Base-by-base conservation (phyloP, 2,329 filamentous ascomycete genomes). In the Uncinocarpus reesii region DNA sequence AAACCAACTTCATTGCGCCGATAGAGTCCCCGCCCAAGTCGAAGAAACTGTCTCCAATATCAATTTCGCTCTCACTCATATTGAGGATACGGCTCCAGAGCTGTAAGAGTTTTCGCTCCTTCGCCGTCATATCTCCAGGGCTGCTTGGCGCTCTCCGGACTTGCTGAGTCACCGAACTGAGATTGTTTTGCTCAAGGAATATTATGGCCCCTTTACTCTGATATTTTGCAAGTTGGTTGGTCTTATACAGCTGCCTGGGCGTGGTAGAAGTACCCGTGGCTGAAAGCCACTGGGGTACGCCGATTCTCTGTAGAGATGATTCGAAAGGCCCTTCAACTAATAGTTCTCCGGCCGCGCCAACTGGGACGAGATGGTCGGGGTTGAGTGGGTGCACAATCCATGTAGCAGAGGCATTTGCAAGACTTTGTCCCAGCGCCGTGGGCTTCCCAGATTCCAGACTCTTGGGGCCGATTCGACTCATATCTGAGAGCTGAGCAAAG, bases 1-100 rank as follows among this genome's bases (percentile, higher is more conserved):
- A 74, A 0, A 80, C 78, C 0, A 81, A 64, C 57, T 75, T 78
- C 74, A 80, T 81, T 2, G 75, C 75, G 2, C 66, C 63, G 34
- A 79, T 74, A 0, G 76, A 79, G 58, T 79, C 75, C 13, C 76
- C 76, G 0, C 76, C 76, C 0, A 78, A 64, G 7, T 69, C 66
- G 63, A 79, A 78, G 62, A 79, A 79, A 61, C 70, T 74, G 53
- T 77, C 70, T 13, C 74, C 67, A 2, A 70, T 58, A 2, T 68
- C 65, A 15, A 78, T 73, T 0, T 70, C 64, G 2, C 69, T 66
- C 47, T 74, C 65, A 0, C 62, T 55, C 1, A 74, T 58, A 1
- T 57, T 60, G 24, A 79, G 60, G 1, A 76, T 68, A 3, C 65
- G 65, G 28, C 69, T 65, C 75, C 76, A 80, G 10, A 75, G 61